Conservation (phyloP, 805 yeast species). For the Saccharomycopsis sp. region DNA sequence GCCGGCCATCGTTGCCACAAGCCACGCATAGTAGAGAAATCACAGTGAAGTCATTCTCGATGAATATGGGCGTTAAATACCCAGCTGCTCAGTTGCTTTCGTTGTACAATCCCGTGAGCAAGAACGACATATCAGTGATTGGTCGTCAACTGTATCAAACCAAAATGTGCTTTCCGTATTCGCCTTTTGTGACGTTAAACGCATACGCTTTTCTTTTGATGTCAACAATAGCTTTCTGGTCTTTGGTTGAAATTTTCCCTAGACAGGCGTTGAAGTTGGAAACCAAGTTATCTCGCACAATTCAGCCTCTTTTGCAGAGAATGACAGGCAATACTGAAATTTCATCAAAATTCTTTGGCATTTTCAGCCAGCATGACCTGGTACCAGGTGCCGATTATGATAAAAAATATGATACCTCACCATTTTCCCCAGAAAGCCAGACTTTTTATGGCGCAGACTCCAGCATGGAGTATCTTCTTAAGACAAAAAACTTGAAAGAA, state of each 20-base stretch:
- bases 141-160: slow-evolving; percentile 32
- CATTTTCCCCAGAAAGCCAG: not conserved
- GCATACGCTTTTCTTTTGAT: slow-evolving; percentile 12
- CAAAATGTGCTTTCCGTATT: slow-evolving; percentile 36
- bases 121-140: slow-evolving; percentile 9
- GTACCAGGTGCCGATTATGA: not conserved
- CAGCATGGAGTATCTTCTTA: not conserved
- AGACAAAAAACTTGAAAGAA: not conserved
- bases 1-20: not conserved
- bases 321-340: not conserved
- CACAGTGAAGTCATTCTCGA: slow-evolving; percentile 80
- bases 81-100: slow-evolving; percentile 88
- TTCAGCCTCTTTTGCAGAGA: not conserved
- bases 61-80: slow-evolving; percentile 81
- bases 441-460: not conserved
- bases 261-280: not conserved
- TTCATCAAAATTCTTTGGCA: too few relatives aligned
- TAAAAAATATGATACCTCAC: not conserved
- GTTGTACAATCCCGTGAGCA: slow-evolving; percentile 38
- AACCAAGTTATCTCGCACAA: not conserved
- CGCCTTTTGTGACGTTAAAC: slow-evolving; percentile 17
- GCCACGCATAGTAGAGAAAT: slow-evolving; percentile 39
- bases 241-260: not conserved
- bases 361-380: too few relatives aligned
- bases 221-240: slow-evolving; percentile 6